These are phyloP conservation scores for Aphanoascus verrucosus DNA, from an alignment of 2,329 filamentous ascomycete species.

Conservation along the genomic window DNA sequence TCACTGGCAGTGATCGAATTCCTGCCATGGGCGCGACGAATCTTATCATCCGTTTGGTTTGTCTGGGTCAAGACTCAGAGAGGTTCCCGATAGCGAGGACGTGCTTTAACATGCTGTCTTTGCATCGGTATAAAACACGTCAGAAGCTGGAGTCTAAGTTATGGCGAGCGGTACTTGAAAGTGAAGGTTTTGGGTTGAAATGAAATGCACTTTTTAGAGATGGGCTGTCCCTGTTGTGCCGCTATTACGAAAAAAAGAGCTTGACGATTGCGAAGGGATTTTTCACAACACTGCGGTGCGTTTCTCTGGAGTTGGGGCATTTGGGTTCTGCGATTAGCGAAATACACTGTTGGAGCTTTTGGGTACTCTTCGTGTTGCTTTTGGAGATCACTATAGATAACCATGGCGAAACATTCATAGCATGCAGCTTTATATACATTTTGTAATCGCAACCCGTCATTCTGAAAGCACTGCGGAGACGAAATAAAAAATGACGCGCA, in stretches of 20 bases:
- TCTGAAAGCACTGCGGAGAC: too few relatives aligned
- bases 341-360: background rate
- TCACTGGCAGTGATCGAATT: constrained; percentile 83
- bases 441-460: too few relatives aligned
- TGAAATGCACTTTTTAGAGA: constrained; percentile 30
- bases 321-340: background rate
- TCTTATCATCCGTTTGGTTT: constrained; percentile 63
- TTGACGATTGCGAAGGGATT: too few relatives aligned
- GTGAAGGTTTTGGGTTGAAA: constrained; percentile 85
- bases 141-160: constrained; percentile 60
- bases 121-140: constrained; percentile 60
- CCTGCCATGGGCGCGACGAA: constrained; percentile 78
- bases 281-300: too few relatives aligned
- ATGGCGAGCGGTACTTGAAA: constrained; percentile 79
- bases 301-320: too few relatives aligned
- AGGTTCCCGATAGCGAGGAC: constrained; percentile 79
- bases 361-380: background rate
- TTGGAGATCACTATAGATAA: background rate
- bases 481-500: background rate
- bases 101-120: constrained; percentile 75
- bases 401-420: background rate
- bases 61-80: constrained; percentile 60
- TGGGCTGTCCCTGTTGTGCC: background rate
- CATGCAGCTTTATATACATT: too few relatives aligned
- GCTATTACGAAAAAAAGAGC: background rate